Conservation (phyloP, 1,139 yeast genomes). For the Arxiozyma slooffiae region DNA sequence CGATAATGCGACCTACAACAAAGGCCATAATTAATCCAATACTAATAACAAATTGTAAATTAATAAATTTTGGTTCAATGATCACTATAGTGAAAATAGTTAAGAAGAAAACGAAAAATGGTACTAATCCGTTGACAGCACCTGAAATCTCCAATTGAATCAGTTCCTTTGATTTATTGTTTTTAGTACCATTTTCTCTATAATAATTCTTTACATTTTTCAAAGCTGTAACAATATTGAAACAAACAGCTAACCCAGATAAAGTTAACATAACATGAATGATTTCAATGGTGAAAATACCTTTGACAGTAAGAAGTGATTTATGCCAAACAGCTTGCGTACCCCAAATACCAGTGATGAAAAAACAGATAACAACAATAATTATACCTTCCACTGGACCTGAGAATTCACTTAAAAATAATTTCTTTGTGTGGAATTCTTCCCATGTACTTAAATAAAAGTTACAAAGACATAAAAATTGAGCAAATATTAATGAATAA, state of each 20-base stretch:
- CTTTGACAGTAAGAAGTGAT: constrained; percentile 12
- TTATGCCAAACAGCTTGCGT: constrained; percentile 53
- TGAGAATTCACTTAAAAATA: constrained; percentile 67
- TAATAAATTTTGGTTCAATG: constrained; percentile 40
- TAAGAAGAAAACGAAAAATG: constrained; percentile 59
- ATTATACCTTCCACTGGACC: constrained; percentile 95
- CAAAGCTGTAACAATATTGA: constrained; percentile 66
- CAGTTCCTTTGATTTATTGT: constrained; percentile 7
- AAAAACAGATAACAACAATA: constrained; percentile 46
- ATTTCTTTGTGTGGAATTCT: constrained; percentile 80
- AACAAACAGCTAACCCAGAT: constrained; percentile 42
- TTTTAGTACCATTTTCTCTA: constrained; percentile 28
- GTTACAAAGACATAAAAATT: constrained; percentile 62
- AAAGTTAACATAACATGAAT: constrained; percentile 23
- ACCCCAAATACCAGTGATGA: constrained; percentile 60
- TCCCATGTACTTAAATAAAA: constrained; percentile 84
- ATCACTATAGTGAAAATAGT: constrained; percentile 42
- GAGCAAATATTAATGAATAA: constrained; percentile 51
- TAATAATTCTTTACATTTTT: constrained; percentile 55
- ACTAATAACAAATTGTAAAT: constrained; percentile 54
- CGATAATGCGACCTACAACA: constrained; percentile 78
- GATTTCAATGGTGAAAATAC: constrained; percentile 16
- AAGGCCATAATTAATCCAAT: constrained; percentile 74
- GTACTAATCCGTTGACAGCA: constrained; percentile 57
- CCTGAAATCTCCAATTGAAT: constrained; percentile 28